Base-by-base conservation (phyloP, 805 yeast genomes). In the Ogataea glucozyma region DNA sequence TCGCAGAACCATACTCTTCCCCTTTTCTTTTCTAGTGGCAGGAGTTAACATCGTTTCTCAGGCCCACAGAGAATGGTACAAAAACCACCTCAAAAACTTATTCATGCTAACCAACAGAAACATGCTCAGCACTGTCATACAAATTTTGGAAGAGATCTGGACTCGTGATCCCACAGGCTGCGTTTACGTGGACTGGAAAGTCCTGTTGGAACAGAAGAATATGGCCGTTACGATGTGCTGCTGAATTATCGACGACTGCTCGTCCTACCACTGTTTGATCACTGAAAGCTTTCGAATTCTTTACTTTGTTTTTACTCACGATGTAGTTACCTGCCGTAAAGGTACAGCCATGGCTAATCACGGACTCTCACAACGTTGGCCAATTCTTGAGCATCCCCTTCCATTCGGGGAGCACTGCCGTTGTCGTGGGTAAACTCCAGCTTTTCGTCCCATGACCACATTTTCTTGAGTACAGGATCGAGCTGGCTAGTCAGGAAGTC, bases 341-440 rank as follows among this genome's bases (percentile, higher is more conserved):
- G 34, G 7, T 18, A 18, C 4, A n/a, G n/a, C n/a, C n/a, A n/a
- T n/a, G n/a, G n/a, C n/a, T n/a, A n/a, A n/a, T n/a, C n/a, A n/a
- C n/a, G n/a, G n/a, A 23, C n/a, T 38, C 54, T 44, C 5, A 50
- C 39, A 4, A 42, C 42, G 6, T 41, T 17, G 6, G 19, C 17
- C 13, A 56, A n/a, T 21, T 56, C 61, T 22, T 46, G 56, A 1
- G 57, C 34, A n/a, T 51, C 52, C 13, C 61, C 61, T 1, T 32
- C 43, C 59, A 56, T 56, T 34, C 61, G 36, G 3, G 61, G 58
- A n/a, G 59, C 56, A 40, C 57, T 54, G 3, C 59, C 59, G 16
- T 52, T 53, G 41, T 56, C 57, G 2, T 1, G 33, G 4, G 22
- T 21, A 10, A 19, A 20, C 2, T 22, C 16, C 16, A 49, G 21